These are phyloP conservation scores for Porphyrellus cyaneotinctus DNA, from an alignment of 768 basidiomycete genomes.

Conservation along the genomic window DNA sequence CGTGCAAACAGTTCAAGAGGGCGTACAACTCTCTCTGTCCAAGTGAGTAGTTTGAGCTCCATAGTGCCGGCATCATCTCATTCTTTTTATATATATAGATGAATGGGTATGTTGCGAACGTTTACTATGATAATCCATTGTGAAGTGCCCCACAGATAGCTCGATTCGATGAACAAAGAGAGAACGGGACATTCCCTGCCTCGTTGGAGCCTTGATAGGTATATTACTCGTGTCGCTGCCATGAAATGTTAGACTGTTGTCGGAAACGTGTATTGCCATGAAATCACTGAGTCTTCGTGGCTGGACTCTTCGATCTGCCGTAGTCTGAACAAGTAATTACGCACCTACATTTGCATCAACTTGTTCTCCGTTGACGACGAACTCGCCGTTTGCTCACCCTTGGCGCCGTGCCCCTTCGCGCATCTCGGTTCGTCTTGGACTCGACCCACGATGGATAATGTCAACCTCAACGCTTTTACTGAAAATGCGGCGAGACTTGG, in stretches of 20 bases:
- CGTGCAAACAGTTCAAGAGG: conserved; percentile 97
- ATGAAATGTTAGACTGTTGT: conserved; percentile 13
- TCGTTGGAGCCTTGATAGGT: conserved; percentile 70
- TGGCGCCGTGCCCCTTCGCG: too few relatives aligned
- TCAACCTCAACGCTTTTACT: conserved; percentile 44
- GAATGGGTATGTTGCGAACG: conserved; percentile 69
- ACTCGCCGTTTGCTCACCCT: not conserved
- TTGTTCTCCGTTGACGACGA: not conserved
- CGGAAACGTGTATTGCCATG: too few relatives aligned
- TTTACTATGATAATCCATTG: not conserved
- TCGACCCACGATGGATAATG: conserved; percentile 29
- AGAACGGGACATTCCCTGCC: conserved; percentile 88
- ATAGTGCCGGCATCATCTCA: conserved; percentile 8
- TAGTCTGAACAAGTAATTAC: too few relatives aligned
- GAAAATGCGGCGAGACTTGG: conserved; percentile 84
- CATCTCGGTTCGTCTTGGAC: not conserved
- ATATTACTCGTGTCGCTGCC: not conserved
- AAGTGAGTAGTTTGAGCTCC: conserved; percentile 54
- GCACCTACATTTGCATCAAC: too few relatives aligned
- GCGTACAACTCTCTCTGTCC: conserved; percentile 97
- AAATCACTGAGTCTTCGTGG: too few relatives aligned
- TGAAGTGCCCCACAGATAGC: conserved; percentile 47
- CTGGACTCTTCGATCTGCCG: too few relatives aligned
- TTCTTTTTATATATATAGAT: conserved; percentile 50
- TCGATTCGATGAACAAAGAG: conserved; percentile 95